Conservation (phyloP, 2,329 filamentous ascomycete species). For the Cordyceps farinosa region DNA sequence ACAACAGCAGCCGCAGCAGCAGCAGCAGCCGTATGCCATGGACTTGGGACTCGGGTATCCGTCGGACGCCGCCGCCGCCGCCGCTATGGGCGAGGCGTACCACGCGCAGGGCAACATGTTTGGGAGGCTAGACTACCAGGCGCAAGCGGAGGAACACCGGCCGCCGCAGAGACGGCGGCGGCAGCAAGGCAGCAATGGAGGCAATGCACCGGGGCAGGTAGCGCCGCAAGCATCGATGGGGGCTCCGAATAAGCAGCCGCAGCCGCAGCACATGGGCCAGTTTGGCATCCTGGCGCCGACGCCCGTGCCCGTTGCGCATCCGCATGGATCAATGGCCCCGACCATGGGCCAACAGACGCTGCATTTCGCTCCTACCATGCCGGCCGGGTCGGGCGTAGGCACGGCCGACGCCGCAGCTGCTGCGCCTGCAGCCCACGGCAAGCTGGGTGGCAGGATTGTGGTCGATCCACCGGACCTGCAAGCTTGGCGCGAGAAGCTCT, state of each 20-base stretch:
- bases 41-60: constrained; percentile 6
- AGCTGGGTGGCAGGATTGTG: constrained; percentile 55
- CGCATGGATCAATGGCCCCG: neutral
- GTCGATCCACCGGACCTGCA: constrained; percentile 64
- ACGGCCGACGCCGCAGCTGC: neutral
- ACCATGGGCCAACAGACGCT: constrained; percentile 10
- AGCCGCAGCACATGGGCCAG: constrained; percentile 30
- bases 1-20: constrained; percentile 21
- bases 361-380: neutral
- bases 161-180: constrained; percentile 10
- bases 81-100: constrained; percentile 13
- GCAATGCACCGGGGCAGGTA: constrained; percentile 19
- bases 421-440: constrained; percentile 34
- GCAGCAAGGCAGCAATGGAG: constrained; percentile 12
- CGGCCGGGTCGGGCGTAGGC: constrained; percentile 16
- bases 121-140: constrained; percentile 14
- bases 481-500: constrained; percentile 68
- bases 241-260: neutral
- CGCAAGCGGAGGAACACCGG: constrained; percentile 1
- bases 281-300: constrained; percentile 45
- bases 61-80: neutral
- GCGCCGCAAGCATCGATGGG: constrained; percentile 23
- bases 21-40: constrained; percentile 14
- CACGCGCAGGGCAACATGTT: constrained; percentile 7
- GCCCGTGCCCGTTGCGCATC: constrained; percentile 20